A percentile compares a stretch with the other conserved stretches of the same genome.
These are phyloP conservation scores for Entomortierella parvispora DNA, from an alignment of 192 early-diverging fungal genomes.

Conservation along the genomic window DNA sequence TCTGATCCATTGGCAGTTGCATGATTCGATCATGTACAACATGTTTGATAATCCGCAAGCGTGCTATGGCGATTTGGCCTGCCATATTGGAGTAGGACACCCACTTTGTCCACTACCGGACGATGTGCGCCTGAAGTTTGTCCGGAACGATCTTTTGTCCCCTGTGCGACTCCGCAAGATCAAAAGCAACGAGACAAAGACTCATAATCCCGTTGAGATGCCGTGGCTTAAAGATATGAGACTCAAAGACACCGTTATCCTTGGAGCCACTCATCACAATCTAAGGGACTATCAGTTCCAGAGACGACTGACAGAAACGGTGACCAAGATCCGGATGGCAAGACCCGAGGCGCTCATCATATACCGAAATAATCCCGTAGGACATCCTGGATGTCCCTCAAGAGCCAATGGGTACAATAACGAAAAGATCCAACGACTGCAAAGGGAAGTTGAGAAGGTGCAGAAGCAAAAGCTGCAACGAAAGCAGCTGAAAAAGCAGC, in stretches of 20 bases:
- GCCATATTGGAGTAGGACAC: conserved; percentile 52
- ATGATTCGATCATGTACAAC: conserved; percentile 63
- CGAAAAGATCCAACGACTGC: neutral
- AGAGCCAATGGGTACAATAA: conserved; percentile 34
- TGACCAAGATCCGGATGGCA: conserved; percentile 48
- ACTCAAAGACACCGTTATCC: conserved; percentile 54
- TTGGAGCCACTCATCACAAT: conserved; percentile 54
- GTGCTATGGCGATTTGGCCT: conserved; percentile 66
- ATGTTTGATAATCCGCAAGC: conserved; percentile 62
- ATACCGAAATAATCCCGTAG: conserved; percentile 59
- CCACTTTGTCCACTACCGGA: conserved; percentile 37
- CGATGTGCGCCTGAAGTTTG: conserved; percentile 44
- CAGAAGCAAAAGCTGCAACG: neutral
- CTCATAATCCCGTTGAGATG: conserved; percentile 55
- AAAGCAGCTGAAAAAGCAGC: neutral
- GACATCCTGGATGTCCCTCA: conserved; percentile 46
- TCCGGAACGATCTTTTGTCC: conserved; percentile 64
- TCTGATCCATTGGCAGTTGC: conserved; percentile 59
- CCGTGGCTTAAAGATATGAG: conserved; percentile 49
- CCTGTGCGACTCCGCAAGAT: conserved; percentile 1
- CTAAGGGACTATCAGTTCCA: conserved; percentile 53
- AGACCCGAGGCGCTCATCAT: conserved; percentile 56
- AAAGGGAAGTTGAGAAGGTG: neutral
- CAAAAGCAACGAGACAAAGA: conserved; percentile 31
- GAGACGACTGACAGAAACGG: conserved; percentile 30